phyloP scores from a whole-genome alignment of 345 rosid species.

The Syzygium oleosum region DNA sequence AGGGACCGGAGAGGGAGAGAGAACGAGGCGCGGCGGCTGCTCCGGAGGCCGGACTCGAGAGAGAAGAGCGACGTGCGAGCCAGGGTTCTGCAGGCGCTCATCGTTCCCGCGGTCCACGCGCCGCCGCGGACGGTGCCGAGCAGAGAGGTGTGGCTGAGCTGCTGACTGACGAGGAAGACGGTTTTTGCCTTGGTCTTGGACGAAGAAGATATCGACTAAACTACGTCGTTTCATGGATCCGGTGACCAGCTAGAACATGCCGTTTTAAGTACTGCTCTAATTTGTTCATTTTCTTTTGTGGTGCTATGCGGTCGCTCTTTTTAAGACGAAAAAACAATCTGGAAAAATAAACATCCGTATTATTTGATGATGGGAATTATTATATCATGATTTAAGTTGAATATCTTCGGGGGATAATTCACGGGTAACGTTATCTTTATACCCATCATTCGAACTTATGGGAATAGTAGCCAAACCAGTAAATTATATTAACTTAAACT shows the following conservation, averaged over 20 bases:
- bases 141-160: background rate
- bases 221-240: background rate
- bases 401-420: background rate
- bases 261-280: background rate
- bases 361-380: too few relatives aligned
- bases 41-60: constrained; percentile 9
- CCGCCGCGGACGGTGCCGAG: background rate
- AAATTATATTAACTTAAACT: background rate
- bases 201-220: background rate
- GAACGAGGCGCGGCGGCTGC: constrained; percentile 8
- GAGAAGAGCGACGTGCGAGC: constrained; percentile 24
- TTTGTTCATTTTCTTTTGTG: background rate
- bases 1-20: constrained; percentile 15
- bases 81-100: constrained; percentile 54
- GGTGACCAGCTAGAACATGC: background rate
- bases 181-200: background rate
- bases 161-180: background rate
- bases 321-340: too few relatives aligned
- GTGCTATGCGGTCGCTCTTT: background rate
- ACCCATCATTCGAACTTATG: fast-evolving
- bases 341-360: too few relatives aligned
- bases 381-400: background rate
- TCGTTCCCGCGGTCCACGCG: constrained; percentile 5
- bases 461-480: fast-evolving
- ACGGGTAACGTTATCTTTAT: fast-evolving